Conservation (phyloP, 305 asterid genomes). For the Solanum hybrid region DNA sequence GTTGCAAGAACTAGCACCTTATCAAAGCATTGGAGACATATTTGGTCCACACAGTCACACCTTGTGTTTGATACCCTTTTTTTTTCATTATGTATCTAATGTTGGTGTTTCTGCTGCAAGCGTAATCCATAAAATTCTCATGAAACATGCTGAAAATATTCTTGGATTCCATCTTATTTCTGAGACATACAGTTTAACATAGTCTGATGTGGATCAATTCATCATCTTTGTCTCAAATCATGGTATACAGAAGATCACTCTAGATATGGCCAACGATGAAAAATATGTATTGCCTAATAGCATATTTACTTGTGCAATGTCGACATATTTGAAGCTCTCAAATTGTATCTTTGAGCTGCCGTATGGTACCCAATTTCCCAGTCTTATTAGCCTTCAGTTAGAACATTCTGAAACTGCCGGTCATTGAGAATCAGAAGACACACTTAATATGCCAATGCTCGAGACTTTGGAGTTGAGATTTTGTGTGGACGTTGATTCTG, state of each 20-base stretch:
- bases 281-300: neutral
- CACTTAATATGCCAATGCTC: neutral
- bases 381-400: neutral
- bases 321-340: neutral
- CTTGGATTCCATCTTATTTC: neutral
- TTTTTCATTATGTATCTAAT: neutral
- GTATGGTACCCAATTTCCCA: neutral
- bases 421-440: neutral
- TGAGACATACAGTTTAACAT: neutral
- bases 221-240: neutral
- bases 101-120: neutral
- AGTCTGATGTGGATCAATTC: neutral
- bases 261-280: neutral
- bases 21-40: neutral
- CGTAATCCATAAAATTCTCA: neutral
- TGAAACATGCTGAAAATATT: neutral
- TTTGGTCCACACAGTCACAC: neutral
- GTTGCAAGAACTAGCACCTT: neutral
- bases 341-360: neutral
- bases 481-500: neutral
- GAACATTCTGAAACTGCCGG: neutral
- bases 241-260: neutral
- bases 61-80: neutral
- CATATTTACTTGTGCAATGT: neutral
- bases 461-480: neutral